A percentile compares a stretch with the other conserved stretches of the same genome.
Conservation (phyloP, 441 rosid species). For the Adansonia gregorii region DNA sequence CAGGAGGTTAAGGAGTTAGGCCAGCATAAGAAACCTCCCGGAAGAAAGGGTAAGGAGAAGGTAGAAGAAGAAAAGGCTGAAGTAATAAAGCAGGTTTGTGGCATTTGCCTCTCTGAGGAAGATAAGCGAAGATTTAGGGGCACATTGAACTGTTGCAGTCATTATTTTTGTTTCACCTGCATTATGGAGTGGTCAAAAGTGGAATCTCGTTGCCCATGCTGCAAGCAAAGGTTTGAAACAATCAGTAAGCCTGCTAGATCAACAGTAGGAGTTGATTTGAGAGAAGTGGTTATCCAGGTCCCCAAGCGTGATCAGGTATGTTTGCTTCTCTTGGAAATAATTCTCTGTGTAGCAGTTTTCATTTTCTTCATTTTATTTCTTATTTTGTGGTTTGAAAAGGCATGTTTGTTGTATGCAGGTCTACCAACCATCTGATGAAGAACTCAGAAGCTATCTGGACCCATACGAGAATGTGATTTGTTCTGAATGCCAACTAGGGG, state of each 20-base stretch:
- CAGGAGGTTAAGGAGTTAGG: conserved; percentile 47
- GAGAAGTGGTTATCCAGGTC: conserved; percentile 70
- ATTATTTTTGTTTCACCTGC: conserved; percentile 94
- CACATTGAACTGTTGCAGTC: conserved; percentile 80
- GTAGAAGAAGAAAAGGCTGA: conserved; percentile 59
- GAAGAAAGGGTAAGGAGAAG: conserved; percentile 76
- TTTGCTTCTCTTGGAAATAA: conserved; percentile 20
- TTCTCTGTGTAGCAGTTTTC: neutral
- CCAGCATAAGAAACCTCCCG: conserved; percentile 47
- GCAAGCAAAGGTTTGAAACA: conserved; percentile 90
- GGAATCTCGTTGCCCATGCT: conserved; percentile 97
- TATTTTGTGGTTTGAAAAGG: conserved; percentile 26
- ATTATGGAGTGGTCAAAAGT: conserved; percentile 98
- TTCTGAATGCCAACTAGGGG: conserved; percentile 91
- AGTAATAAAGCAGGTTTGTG: conserved; percentile 72
- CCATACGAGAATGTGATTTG: conserved; percentile 94
- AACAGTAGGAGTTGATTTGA: conserved; percentile 66
- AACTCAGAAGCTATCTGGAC: conserved; percentile 87
- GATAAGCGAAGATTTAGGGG: conserved; percentile 88
- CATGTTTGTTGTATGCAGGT: conserved; percentile 54
- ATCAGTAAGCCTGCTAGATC: conserved; percentile 84
- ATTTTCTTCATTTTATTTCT: conserved; percentile 19
- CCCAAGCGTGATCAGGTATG: conserved; percentile 95
- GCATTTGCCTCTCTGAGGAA: conserved; percentile 94
- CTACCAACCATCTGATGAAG: conserved; percentile 98